Conservation (phyloP, 1,139 yeast species). For the Candida albicans region DNA sequence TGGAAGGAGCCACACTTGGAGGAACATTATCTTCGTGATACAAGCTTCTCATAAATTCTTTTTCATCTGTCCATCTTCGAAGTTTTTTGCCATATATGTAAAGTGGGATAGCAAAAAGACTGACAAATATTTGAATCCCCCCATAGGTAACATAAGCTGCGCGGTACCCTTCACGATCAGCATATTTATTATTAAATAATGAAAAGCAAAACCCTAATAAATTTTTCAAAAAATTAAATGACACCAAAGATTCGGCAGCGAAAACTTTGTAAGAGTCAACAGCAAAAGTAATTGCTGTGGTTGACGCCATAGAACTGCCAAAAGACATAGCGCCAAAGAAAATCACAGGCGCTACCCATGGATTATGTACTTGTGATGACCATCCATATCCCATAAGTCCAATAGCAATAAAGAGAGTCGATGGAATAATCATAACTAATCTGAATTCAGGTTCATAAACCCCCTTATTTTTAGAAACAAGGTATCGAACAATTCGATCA, state of each 20-base stretch:
- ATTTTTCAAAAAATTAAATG: conserved; percentile 56
- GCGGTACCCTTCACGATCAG: conserved; percentile 43
- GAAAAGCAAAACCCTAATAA: conserved; percentile 58
- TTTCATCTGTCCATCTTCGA: conserved; percentile 53
- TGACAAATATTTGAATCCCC: conserved; percentile 48
- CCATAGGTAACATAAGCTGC: conserved; percentile 56
- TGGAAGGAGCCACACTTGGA: conserved; percentile 10
- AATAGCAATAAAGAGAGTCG: conserved; percentile 43
- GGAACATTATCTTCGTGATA: conserved; percentile 29
- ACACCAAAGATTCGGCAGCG: conserved; percentile 61
- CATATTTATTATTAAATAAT: conserved; percentile 52
- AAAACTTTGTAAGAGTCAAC: conserved; percentile 60
- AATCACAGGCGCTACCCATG: conserved; percentile 61
- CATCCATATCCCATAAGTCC: conserved; percentile 68
- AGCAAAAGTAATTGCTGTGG: conserved; percentile 60
- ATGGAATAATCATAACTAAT: conserved; percentile 52
- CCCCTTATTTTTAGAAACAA: conserved; percentile 47
- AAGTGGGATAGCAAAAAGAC: conserved; percentile 52
- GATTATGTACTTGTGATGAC: conserved; percentile 47
- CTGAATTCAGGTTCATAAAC: conserved; percentile 66
- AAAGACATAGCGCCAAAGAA: conserved; percentile 58
- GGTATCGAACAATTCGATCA: conserved; percentile 43
- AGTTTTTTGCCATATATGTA: conserved; percentile 56
- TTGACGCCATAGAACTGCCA: conserved; percentile 61
- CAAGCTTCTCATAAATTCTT: conserved; percentile 34